These are phyloP conservation scores for Coemansia sp. DNA, from an alignment of 192 early-diverging fungal genomes.

Conservation along the genomic window DNA sequence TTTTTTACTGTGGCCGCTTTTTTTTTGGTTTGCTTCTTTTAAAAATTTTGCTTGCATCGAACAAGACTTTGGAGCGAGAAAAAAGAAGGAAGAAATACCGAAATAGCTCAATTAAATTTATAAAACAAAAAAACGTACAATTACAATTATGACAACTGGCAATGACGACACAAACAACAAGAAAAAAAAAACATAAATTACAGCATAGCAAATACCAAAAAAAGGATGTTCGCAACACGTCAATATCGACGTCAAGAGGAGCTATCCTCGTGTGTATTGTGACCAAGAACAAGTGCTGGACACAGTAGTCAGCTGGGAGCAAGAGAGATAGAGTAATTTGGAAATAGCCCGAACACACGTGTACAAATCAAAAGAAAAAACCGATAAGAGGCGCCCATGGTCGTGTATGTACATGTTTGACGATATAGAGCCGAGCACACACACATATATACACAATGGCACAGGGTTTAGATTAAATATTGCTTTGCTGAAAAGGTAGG, in stretches of 20 bases:
- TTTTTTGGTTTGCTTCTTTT: too few species aligned
- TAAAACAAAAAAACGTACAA: background rate
- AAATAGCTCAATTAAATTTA: too few species aligned
- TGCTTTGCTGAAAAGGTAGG: background rate
- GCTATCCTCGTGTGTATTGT: background rate
- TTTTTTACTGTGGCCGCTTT: too few species aligned
- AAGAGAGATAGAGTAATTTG: background rate
- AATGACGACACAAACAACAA: background rate
- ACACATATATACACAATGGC: too few species aligned
- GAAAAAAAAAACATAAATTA: background rate
- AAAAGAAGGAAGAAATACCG: too few species aligned
- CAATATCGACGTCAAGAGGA: too few species aligned
- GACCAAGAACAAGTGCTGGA: background rate
- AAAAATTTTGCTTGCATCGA: too few species aligned
- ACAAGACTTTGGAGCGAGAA: too few species aligned
- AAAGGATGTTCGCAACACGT: too few species aligned
- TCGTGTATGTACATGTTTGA: too few species aligned
- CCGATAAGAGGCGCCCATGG: background rate
- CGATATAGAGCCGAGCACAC: too few species aligned
- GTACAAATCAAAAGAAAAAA: background rate
- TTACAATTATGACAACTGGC: background rate
- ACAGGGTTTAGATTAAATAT: background rate
- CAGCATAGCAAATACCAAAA: background rate
- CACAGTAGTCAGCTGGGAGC: background rate
- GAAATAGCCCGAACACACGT: background rate